Conservation (phyloP, 139 green algal genomes). For the Ettlia oleoabundans region DNA sequence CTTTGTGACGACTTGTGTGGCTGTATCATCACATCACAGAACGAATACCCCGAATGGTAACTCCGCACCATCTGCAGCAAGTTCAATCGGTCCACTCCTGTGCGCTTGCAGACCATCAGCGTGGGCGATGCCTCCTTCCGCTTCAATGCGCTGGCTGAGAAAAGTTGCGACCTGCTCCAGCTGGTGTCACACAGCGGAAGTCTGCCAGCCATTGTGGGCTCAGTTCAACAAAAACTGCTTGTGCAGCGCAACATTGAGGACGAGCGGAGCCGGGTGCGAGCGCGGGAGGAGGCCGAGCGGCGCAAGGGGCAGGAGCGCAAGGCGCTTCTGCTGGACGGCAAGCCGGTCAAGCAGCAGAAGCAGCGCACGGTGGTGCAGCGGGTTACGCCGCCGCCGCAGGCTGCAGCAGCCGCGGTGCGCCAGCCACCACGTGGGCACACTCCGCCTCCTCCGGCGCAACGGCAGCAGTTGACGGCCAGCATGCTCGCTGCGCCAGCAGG, state of each 20-base stretch:
- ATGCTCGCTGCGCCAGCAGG: not conserved
- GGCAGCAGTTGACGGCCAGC: conserved; percentile 4
- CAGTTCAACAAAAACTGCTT: conserved; percentile 28
- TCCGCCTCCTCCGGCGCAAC: not conserved
- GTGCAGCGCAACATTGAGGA: conserved; percentile 27
- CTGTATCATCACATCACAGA: not conserved
- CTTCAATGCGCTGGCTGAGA: conserved; percentile 4
- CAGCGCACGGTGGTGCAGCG: not conserved
- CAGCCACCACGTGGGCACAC: not conserved
- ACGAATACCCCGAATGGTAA: no score
- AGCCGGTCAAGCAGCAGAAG: not conserved
- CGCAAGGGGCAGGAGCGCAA: conserved; percentile 6
- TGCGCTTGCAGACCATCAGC: conserved; percentile 16
- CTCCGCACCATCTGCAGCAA: not conserved
- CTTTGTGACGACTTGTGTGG: not conserved
- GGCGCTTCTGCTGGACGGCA: conserved; percentile 21
- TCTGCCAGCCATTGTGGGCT: not conserved
- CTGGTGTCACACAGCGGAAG: not conserved
- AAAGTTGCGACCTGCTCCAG: conserved; percentile 27
- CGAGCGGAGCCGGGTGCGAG: conserved; percentile 22
- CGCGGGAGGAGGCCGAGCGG: conserved; percentile 18
- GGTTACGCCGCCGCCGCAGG: not conserved
- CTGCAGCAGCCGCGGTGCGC: not conserved
- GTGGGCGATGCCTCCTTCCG: conserved; percentile 1
- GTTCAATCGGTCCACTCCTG: not conserved